A percentile compares a stretch with the other conserved stretches of the same genome.
Evolutionary conservation across 768 basidiomycete species (phyloP).

Genomic region (Lactarius sanguifluus): DNA sequence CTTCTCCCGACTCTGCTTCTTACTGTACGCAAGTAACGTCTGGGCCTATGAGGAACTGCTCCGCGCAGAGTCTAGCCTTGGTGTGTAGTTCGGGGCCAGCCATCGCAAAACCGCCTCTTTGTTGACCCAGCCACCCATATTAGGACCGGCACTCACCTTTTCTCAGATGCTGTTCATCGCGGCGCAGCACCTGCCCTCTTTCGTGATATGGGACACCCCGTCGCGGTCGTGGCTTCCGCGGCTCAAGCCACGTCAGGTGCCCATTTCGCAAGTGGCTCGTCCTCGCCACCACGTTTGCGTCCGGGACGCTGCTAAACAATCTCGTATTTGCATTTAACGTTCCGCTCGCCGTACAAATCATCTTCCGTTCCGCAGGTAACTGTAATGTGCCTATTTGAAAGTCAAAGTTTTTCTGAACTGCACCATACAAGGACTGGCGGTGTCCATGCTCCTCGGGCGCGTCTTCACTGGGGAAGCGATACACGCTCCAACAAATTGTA

Average conservation of each 20-base stretch:
- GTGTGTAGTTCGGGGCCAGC: slow-evolving; percentile 39
- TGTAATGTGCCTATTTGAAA: slow-evolving; percentile 21
- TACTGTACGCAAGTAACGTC: slow-evolving; percentile 59
- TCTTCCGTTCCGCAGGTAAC: slow-evolving; percentile 82
- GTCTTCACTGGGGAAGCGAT: slow-evolving; percentile 26
- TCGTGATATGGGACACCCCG: slow-evolving; percentile 42
- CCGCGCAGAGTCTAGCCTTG: slow-evolving; percentile 63
- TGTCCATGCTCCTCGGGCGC: slow-evolving; percentile 30
- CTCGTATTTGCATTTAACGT: slow-evolving; percentile 77
- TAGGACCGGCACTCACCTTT: slow-evolving; percentile 82
- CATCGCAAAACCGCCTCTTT: background rate
- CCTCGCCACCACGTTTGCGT: slow-evolving; percentile 68
- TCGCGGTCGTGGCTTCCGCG: slow-evolving; percentile 41
- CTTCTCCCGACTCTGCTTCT: slow-evolving; percentile 6
- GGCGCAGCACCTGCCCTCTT: slow-evolving; percentile 61
- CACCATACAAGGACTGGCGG: slow-evolving; percentile 29
- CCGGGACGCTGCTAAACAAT: slow-evolving; percentile 74
- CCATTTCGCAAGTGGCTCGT: slow-evolving; percentile 63
- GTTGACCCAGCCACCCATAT: too few species aligned
- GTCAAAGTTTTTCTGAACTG: too few species aligned
- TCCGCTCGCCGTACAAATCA: slow-evolving; percentile 76
- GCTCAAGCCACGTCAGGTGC: slow-evolving; percentile 67
- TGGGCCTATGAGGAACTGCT: slow-evolving; percentile 76
- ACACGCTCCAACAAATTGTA: slow-evolving; percentile 16
- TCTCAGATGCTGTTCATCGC: slow-evolving; percentile 82